Conservation (phyloP, 192 early-diverging fungal genomes). For the Coemansia sp. region DNA sequence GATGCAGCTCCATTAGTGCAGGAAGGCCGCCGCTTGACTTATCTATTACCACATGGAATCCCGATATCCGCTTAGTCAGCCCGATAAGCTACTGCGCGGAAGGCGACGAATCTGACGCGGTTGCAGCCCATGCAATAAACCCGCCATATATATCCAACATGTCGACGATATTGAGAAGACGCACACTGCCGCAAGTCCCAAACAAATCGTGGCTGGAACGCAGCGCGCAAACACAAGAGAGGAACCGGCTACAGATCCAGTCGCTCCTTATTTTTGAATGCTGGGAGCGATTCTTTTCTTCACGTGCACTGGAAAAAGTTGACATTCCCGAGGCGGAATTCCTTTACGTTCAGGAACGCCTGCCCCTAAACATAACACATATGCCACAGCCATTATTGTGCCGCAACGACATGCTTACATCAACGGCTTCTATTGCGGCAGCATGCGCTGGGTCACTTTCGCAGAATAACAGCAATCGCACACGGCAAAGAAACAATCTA, state of each 20-base stretch:
- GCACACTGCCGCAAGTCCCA: constrained; percentile 9
- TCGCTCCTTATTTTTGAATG: constrained; percentile 45
- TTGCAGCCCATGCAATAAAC: background rate
- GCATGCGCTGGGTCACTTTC: background rate
- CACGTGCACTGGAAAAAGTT: constrained; percentile 15
- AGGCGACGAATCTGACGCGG: background rate
- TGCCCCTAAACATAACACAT: constrained; percentile 39
- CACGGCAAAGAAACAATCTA: background rate
- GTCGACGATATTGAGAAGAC: constrained; percentile 9
- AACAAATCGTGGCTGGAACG: constrained; percentile 6
- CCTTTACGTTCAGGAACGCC: constrained; percentile 38
- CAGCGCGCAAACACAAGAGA: constrained; percentile 13
- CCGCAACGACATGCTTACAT: constrained; percentile 32
- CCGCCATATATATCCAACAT: background rate
- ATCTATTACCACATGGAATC: background rate
- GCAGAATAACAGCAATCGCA: background rate
- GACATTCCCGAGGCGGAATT: constrained; percentile 31
- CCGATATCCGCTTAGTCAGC: background rate
- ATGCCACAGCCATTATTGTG: constrained; percentile 33
- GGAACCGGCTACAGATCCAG: constrained; percentile 23
- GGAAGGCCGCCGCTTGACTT: background rate
- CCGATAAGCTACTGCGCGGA: background rate
- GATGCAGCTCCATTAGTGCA: background rate
- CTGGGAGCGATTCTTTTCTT: constrained; percentile 36
- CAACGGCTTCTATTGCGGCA: background rate